A percentile compares a stretch with the other conserved stretches of the same genome.
Evolutionary conservation across 1,284 basidiomycete species (phyloP).

Genomic region (Cystobasidium slooffiae): DNA sequence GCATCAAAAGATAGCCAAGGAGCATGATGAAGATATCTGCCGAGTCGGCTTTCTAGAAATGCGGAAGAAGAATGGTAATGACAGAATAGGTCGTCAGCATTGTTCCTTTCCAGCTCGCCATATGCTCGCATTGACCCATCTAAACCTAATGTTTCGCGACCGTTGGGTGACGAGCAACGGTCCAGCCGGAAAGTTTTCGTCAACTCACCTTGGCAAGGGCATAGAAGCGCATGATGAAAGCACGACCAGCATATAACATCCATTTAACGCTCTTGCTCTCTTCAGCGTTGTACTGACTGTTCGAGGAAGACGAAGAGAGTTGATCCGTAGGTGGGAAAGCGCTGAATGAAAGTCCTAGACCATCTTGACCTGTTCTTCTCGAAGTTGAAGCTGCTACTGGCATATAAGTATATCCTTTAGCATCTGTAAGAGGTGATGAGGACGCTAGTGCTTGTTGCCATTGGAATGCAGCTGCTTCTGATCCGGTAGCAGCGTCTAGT

Average conservation of each 20-base stretch:
- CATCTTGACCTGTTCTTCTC: constrained; percentile 22
- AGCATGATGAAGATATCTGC: constrained; percentile 94
- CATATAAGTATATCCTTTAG: constrained; percentile 33
- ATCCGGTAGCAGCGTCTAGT: neutral
- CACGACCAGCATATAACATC: constrained; percentile 82
- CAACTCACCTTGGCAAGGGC: constrained; percentile 74
- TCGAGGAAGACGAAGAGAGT: neutral
- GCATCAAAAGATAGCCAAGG: constrained; percentile 95
- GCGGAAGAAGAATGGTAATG: neutral
- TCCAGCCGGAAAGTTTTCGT: neutral
- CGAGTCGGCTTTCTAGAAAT: constrained; percentile 79
- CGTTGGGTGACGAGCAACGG: neutral
- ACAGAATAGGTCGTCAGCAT: constrained; percentile 1
- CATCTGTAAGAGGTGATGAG: constrained; percentile 11
- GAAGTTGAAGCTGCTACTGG: constrained; percentile 16
- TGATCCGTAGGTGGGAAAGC: constrained; percentile 19
- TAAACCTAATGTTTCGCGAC: neutral
- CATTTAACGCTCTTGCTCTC: constrained; percentile 77
- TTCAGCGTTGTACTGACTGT: constrained; percentile 57
- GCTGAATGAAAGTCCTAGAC: constrained; percentile 41
- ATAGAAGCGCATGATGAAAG: constrained; percentile 81
- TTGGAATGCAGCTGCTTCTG: constrained; percentile 8
- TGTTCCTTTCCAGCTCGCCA: neutral
- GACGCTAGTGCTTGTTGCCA: neutral
- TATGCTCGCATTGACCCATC: neutral